A percentile compares a stretch with the other conserved stretches of the same genome.
Conservation (phyloP, 2,329 filamentous ascomycete genomes). For the Verruconis gallopava region DNA sequence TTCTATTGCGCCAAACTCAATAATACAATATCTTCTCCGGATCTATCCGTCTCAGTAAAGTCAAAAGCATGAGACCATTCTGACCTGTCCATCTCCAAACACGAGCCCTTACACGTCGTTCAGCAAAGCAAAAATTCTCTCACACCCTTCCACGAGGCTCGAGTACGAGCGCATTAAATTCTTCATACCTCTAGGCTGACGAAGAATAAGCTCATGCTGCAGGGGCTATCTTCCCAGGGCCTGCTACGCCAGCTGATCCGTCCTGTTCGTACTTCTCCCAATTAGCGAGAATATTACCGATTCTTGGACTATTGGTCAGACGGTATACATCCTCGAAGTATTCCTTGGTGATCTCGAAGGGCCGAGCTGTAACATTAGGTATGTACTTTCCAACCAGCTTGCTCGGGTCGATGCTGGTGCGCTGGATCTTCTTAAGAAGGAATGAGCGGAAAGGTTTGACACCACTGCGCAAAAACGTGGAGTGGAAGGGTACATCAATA, state of each 20-base stretch:
- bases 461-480: slow-evolving; percentile 90
- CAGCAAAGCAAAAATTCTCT: no score
- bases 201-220: slow-evolving; percentile 2
- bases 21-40: no score
- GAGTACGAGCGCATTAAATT: no score
- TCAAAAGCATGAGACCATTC: no score
- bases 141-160: no score
- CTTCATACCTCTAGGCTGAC: no score
- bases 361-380: slow-evolving; percentile 91
- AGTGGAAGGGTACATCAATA: slow-evolving; percentile 98
- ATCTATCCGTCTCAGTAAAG: no score
- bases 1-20: no score
- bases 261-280: slow-evolving; percentile 37
- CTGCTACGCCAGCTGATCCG: not conserved
- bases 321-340: slow-evolving; percentile 99
- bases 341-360: slow-evolving; percentile 92
- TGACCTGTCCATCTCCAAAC: no score
- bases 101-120: no score
- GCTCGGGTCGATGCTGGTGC: slow-evolving; percentile 92
- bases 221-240: slow-evolving; percentile 5
- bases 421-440: slow-evolving; percentile 99
- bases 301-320: slow-evolving; percentile 70
- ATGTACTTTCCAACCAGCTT: slow-evolving; percentile 99
- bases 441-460: slow-evolving; percentile 99
- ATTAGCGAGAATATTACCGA: slow-evolving; percentile 72